Evolutionary conservation across 2,329 filamentous ascomycete genomes (phyloP).

Genomic region (Botryotinia narcissicola): DNA sequence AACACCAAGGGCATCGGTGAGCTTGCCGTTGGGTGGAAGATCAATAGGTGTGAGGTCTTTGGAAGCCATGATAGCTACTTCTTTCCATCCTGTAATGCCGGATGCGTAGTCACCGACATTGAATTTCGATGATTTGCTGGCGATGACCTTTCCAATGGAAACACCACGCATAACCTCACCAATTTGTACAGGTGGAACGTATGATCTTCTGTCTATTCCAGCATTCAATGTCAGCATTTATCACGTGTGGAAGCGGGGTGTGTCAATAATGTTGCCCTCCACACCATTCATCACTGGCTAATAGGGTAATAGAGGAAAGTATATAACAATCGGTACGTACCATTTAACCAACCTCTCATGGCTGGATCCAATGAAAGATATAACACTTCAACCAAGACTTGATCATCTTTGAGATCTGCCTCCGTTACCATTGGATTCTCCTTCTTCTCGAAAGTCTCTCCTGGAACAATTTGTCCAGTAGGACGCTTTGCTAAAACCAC

Average conservation of each 20-base stretch:
- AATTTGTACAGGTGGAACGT: conserved; percentile 66
- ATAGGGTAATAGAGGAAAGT: conserved; percentile 12
- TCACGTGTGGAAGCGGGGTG: conserved; percentile 10
- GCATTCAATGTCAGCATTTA: background rate
- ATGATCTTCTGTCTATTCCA: conserved; percentile 50
- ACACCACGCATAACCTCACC: conserved; percentile 67
- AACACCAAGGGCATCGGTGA: conserved; percentile 61
- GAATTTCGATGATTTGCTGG: conserved; percentile 54
- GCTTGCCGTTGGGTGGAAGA: conserved; percentile 44
- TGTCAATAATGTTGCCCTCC: background rate
- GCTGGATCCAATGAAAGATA: conserved; percentile 72
- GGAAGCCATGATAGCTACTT: conserved; percentile 58
- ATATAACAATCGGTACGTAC: conserved; percentile 37
- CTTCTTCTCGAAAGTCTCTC: conserved; percentile 60
- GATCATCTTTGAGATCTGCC: conserved; percentile 57
- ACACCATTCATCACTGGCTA: background rate
- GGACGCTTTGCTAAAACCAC: conserved; percentile 65
- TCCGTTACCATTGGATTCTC: conserved; percentile 46
- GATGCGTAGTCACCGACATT: conserved; percentile 58
- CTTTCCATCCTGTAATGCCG: conserved; percentile 60
- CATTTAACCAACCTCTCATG: conserved; percentile 72
- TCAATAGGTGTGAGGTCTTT: conserved; percentile 46
- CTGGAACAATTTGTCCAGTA: conserved; percentile 57
- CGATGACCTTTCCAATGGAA: conserved; percentile 60
- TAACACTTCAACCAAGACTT: conserved; percentile 59